Evolutionary conservation across 2,329 filamentous ascomycete genomes (phyloP).

Genomic region (Tothia fuscella): DNA sequence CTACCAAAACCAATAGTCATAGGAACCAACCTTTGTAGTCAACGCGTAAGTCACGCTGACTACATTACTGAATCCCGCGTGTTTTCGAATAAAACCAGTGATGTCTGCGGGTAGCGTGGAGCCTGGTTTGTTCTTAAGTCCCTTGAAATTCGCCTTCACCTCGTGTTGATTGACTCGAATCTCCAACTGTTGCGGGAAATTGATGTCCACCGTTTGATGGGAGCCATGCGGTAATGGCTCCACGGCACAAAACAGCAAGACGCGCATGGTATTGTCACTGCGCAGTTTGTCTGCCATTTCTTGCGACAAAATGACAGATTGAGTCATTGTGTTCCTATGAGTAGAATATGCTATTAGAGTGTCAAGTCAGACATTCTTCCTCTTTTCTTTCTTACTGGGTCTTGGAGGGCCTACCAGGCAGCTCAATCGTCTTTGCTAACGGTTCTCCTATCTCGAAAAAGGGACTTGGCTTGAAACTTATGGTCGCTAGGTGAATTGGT

Average conservation of each 20-base stretch:
- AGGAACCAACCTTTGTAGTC: slow-evolving; percentile 60
- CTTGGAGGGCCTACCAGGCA: slow-evolving; percentile 36
- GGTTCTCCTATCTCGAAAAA: slow-evolving; percentile 65
- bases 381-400: no score
- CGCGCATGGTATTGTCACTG: slow-evolving; percentile 48
- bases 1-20: not conserved
- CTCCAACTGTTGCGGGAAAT: slow-evolving; percentile 84
- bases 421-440: slow-evolving; percentile 52
- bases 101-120: slow-evolving; percentile 91
- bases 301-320: slow-evolving; percentile 46
- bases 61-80: slow-evolving; percentile 58
- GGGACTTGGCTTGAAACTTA: slow-evolving; percentile 63
- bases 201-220: slow-evolving; percentile 17
- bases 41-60: slow-evolving; percentile 85
- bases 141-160: slow-evolving; percentile 84
- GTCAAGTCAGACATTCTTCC: not conserved
- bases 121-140: slow-evolving; percentile 90
- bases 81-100: slow-evolving; percentile 61
- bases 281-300: slow-evolving; percentile 44
- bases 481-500: slow-evolving; percentile 27
- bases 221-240: slow-evolving; percentile 30
- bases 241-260: slow-evolving; percentile 75
- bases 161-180: slow-evolving; percentile 81
- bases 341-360: slow-evolving; percentile 41
- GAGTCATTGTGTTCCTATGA: slow-evolving; percentile 45